Evolutionary conservation across 768 basidiomycete species (phyloP), one percentile per base, ranked within the genome.

Genomic region (Lactifluus volemus): DNA sequence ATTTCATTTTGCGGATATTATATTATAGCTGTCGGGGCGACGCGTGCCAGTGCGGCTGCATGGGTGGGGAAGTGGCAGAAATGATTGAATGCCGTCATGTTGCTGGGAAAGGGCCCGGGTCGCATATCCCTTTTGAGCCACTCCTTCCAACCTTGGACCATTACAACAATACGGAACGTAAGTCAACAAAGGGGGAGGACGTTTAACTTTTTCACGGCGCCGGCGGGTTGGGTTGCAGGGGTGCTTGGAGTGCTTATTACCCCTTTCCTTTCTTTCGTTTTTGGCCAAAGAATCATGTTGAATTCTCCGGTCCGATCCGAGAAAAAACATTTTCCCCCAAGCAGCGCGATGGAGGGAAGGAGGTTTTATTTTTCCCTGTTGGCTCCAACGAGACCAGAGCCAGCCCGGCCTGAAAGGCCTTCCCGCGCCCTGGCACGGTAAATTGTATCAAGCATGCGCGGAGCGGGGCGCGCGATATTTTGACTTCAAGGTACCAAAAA

Each of bases 1-100:
- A 59, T 49, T 48, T 59, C 19, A 29, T 30, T 41, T 49, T 53
- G 15, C n/a, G 15, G 36, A 52, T n/a, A 47, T 52, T 57, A 56
- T 49, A 56, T 47, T 57, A 57, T 5, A 57, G 44, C 60, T 48
- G 30, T 44, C 21, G 49, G 10, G 17, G 25, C 25, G 25, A 1
- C 25, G 25, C 25, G 25, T 25, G 25, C 25, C 19, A 9, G 21
- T 11, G 19, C 11, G 45, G 5, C 9, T 47, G 42, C 30, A 45
- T 42, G 42, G 25, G 45, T 39, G 7, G 21, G 42, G 49, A 29
- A 25, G 12, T 19, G n/a, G 5, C 10, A 19, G 8, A 45, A 45
- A 45, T 19, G 21, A 47, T 21, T 10, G 45, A 12, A 47, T 47
- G 25, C 45, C 21, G 45, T 21, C 45, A 47, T 47, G 45, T 11